Percentiles rank a stretch among this genome's conserved stretches.
Evolutionary conservation across 163 green algal species (phyloP).

Genomic region (Coccomyxa subellipsoidea): DNA sequence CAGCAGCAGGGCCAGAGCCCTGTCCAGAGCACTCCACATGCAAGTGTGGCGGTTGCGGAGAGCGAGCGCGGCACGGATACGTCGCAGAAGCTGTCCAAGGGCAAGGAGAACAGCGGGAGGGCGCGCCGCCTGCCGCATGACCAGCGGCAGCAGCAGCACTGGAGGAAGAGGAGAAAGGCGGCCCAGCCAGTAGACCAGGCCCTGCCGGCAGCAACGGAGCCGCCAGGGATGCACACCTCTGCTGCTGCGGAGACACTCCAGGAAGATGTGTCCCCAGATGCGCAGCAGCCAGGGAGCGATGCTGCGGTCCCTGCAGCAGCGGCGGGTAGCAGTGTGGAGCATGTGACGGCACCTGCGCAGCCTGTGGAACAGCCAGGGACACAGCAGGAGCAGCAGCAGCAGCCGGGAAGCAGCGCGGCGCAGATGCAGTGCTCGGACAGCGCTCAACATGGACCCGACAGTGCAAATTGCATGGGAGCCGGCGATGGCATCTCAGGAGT

Average conservation of each 20-base stretch:
- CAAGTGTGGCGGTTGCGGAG: neutral
- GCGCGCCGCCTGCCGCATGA: neutral
- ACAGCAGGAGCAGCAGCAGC: neutral
- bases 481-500: neutral
- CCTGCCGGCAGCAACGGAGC: neutral
- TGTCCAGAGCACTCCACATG: neutral
- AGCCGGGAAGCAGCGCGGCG: neutral
- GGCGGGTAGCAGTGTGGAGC: neutral
- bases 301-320: neutral
- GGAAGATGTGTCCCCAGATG: neutral
- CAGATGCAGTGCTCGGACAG: neutral
- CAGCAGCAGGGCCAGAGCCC: neutral
- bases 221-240: neutral
- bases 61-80: too few species aligned
- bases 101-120: neutral
- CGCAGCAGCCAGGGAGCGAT: neutral
- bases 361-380: too few species aligned
- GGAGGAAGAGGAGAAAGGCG: neutral
- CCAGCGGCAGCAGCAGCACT: neutral
- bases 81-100: neutral
- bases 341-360: neutral
- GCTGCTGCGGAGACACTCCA: too few species aligned
- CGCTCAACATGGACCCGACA: neutral
- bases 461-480: neutral
- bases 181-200: neutral